Conservation (phyloP, 1,284 basidiomycete genomes). For the Ustilago lituana region DNA sequence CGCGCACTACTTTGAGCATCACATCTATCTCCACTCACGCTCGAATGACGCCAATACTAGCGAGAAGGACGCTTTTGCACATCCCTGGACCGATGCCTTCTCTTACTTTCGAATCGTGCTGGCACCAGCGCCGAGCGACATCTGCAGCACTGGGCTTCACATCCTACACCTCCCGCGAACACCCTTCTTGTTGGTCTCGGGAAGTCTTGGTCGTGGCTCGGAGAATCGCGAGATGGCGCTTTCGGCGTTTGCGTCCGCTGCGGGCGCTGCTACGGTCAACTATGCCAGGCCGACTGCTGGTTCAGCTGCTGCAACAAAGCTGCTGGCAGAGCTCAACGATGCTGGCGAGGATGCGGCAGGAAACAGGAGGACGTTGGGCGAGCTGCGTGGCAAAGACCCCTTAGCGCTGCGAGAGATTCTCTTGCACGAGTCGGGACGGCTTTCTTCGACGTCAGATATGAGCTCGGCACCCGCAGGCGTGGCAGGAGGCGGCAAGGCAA, state of each 20-base stretch:
- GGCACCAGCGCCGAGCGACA: slow-evolving; percentile 31
- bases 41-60: neutral
- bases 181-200: slow-evolving; percentile 45
- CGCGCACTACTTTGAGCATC: slow-evolving; percentile 50
- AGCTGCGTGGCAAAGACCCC: slow-evolving; percentile 51
- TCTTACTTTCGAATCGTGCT: slow-evolving; percentile 51
- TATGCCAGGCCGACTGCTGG: slow-evolving; percentile 27
- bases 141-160: slow-evolving; percentile 46
- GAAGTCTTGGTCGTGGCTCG: slow-evolving; percentile 33
- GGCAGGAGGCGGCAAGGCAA: slow-evolving; percentile 46
- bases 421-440: slow-evolving; percentile 30
- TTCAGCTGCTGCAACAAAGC: slow-evolving; percentile 23
- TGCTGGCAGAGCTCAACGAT: slow-evolving; percentile 28
- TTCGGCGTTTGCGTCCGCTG: slow-evolving; percentile 40
- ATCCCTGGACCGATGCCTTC: slow-evolving; percentile 35
- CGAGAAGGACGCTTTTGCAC: neutral
- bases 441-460: slow-evolving; percentile 23
- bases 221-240: slow-evolving; percentile 47
- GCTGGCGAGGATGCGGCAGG: slow-evolving; percentile 22
- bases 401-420: slow-evolving; percentile 45
- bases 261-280: slow-evolving; percentile 40
- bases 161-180: slow-evolving; percentile 47
- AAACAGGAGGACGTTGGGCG: slow-evolving; percentile 36
- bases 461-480: slow-evolving; percentile 31
- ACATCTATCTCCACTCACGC: slow-evolving; percentile 43